A percentile compares a stretch with the other conserved stretches of the same genome.
Evolutionary conservation across 2,329 filamentous ascomycete species (phyloP).

Genomic region (Sphaerulina populicola): DNA sequence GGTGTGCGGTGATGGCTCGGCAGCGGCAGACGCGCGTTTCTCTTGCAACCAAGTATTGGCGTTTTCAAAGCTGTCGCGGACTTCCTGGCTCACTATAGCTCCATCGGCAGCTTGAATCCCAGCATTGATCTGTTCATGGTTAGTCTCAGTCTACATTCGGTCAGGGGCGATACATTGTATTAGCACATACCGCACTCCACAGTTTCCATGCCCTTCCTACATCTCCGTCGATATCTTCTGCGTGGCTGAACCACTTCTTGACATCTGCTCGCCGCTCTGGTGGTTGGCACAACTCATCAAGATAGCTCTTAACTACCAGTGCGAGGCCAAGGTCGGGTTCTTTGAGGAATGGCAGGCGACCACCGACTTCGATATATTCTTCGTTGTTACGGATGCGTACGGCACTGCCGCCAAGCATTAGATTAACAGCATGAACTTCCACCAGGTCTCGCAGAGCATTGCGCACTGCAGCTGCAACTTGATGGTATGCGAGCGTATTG

Average conservation of each 20-base stretch:
- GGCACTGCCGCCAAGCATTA: slow-evolving; percentile 74
- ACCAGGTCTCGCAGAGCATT: slow-evolving; percentile 71
- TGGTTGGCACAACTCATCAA: slow-evolving; percentile 58
- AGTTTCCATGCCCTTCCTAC: slow-evolving; percentile 53
- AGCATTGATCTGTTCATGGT: slow-evolving; percentile 44
- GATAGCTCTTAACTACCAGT: slow-evolving; percentile 70
- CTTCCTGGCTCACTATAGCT: slow-evolving; percentile 37
- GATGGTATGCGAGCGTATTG: slow-evolving; percentile 78
- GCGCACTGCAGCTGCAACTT: slow-evolving; percentile 70
- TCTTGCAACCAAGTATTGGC: slow-evolving; percentile 51
- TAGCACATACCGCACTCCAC: slow-evolving; percentile 54
- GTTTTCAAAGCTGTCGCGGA: slow-evolving; percentile 50
- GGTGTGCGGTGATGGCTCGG: background rate
- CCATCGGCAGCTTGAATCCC: slow-evolving; percentile 49
- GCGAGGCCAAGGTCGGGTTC: slow-evolving; percentile 68
- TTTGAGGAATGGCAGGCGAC: slow-evolving; percentile 58
- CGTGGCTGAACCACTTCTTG: slow-evolving; percentile 54
- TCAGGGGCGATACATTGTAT: background rate
- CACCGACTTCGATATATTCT: slow-evolving; percentile 52
- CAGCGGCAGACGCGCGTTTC: slow-evolving; percentile 14
- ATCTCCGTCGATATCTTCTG: slow-evolving; percentile 50
- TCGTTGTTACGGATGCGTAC: slow-evolving; percentile 48
- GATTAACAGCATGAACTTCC: slow-evolving; percentile 69
- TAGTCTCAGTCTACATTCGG: slow-evolving; percentile 13
- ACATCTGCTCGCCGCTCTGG: slow-evolving; percentile 46